A percentile compares a stretch with the other conserved stretches of the same genome.
Conservation (phyloP, 2,329 filamentous ascomycete species). For the Fusarium multiceps region DNA sequence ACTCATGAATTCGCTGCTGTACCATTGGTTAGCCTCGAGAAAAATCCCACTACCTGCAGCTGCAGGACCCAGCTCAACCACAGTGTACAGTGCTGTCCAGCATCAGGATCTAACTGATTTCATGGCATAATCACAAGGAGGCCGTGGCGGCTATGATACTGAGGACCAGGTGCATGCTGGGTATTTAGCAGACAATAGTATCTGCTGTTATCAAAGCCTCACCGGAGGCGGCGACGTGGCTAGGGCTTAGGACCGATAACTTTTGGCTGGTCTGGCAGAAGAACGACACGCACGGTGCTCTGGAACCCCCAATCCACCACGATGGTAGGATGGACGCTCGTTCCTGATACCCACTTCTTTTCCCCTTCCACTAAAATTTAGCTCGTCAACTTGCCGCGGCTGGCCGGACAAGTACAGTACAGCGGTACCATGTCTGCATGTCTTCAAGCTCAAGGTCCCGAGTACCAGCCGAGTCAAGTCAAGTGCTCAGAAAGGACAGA, state of each 20-base stretch:
- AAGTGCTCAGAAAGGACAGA: conserved; percentile 30
- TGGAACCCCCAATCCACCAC: conserved; percentile 29
- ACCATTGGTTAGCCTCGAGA: conserved; percentile 15
- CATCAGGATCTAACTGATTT: background rate
- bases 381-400: conserved; percentile 43
- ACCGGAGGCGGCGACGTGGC: conserved; percentile 33
- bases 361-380: conserved; percentile 25
- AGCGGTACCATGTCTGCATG: conserved; percentile 33
- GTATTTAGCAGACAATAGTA: background rate
- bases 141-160: background rate
- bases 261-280: conserved; percentile 25
- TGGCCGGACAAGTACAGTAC: conserved; percentile 28
- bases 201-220: conserved; percentile 28
- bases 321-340: conserved; percentile 28
- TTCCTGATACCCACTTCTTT: conserved; percentile 41
- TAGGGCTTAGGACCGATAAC: conserved; percentile 38
- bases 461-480: conserved; percentile 33
- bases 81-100: conserved; percentile 3
- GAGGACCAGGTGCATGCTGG: background rate
- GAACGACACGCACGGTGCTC: conserved; percentile 28
- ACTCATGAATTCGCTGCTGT: conserved; percentile 28
- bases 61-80: conserved; percentile 1
- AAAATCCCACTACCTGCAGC: conserved; percentile 1
- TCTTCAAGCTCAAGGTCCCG: conserved; percentile 6
- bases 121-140: background rate